phyloP scores from a whole-genome alignment of 2,329 filamentous ascomycete genomes.

The Fusarium sp. region DNA sequence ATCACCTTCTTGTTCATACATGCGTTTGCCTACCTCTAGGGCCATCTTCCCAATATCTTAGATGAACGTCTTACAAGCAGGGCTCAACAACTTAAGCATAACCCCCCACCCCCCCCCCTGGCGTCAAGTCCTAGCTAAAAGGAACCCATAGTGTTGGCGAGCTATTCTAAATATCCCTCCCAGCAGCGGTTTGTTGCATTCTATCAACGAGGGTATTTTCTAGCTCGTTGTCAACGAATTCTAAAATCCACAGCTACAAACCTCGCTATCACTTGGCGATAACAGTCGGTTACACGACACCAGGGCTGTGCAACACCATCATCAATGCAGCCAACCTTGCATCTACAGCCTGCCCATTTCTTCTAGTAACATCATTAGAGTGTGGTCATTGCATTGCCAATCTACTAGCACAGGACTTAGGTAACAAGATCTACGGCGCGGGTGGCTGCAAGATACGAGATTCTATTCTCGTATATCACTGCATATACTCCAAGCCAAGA shows the following conservation, averaged over 20 bases:
- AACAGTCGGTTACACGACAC: slow-evolving; percentile 17
- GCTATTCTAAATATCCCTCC: neutral
- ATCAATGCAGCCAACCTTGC: slow-evolving; percentile 22
- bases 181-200: slow-evolving; percentile 7
- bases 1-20: neutral
- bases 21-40: neutral
- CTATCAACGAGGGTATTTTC: neutral
- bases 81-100: neutral
- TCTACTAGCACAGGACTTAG: slow-evolving; percentile 5
- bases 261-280: slow-evolving; percentile 5
- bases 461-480: slow-evolving; percentile 31
- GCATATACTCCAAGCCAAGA: slow-evolving; percentile 3
- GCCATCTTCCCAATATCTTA: neutral
- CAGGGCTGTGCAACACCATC: slow-evolving; percentile 8
- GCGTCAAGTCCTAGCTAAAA: neutral
- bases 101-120: neutral
- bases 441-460: slow-evolving; percentile 37
- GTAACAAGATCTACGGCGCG: slow-evolving; percentile 25
- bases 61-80: neutral
- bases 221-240: neutral
- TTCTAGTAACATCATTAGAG: slow-evolving; percentile 10
- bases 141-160: neutral
- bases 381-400: slow-evolving; percentile 13
- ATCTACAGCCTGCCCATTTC: slow-evolving; percentile 6
- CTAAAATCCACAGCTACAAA: neutral